Conservation (phyloP, 2,329 filamentous ascomycete genomes). For the Aschersonia sp. region DNA sequence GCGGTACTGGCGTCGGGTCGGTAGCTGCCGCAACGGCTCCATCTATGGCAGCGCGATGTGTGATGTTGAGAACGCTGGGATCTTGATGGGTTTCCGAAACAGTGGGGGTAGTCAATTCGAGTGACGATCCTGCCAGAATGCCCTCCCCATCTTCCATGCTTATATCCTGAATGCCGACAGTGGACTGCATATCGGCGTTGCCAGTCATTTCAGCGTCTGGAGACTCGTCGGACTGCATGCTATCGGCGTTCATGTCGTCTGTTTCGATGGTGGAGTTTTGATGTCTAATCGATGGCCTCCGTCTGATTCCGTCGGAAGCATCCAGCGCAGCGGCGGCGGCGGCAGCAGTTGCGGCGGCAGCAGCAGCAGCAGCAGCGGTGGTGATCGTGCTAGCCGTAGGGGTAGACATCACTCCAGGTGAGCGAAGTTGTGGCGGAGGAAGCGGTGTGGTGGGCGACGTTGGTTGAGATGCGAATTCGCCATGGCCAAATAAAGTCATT, state of each 20-base stretch:
- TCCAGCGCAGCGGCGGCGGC: conserved; percentile 32
- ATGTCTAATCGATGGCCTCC: conserved; percentile 77
- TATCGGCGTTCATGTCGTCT: conserved; percentile 77
- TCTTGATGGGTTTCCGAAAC: conserved; percentile 71
- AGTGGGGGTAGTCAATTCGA: conserved; percentile 63
- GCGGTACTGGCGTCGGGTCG: conserved; percentile 48
- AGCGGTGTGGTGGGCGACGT: conserved; percentile 80
- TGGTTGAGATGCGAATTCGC: conserved; percentile 69
- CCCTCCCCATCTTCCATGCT: conserved; percentile 66
- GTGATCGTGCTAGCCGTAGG: not conserved
- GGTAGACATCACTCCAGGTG: conserved; percentile 32
- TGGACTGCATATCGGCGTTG: conserved; percentile 63
- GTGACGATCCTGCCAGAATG: conserved; percentile 60
- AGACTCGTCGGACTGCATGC: conserved; percentile 64
- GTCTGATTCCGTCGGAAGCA: conserved; percentile 40
- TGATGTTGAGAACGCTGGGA: conserved; percentile 85
- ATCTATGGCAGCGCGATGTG: conserved; percentile 70
- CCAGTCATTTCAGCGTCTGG: conserved; percentile 67
- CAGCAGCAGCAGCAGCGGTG: conserved; percentile 30
- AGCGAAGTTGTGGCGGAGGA: conserved; percentile 45
- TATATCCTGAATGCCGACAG: conserved; percentile 76
- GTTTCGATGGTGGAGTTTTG: conserved; percentile 82
- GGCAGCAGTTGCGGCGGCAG: conserved; percentile 25
- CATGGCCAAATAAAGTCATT: conserved; percentile 48
- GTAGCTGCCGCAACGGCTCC: conserved; percentile 68